A percentile compares a stretch with the other conserved stretches of the same genome.
Evolutionary conservation across 2,329 filamentous ascomycete species (phyloP).

Genomic region (Aspergillus pseudonomiae): DNA sequence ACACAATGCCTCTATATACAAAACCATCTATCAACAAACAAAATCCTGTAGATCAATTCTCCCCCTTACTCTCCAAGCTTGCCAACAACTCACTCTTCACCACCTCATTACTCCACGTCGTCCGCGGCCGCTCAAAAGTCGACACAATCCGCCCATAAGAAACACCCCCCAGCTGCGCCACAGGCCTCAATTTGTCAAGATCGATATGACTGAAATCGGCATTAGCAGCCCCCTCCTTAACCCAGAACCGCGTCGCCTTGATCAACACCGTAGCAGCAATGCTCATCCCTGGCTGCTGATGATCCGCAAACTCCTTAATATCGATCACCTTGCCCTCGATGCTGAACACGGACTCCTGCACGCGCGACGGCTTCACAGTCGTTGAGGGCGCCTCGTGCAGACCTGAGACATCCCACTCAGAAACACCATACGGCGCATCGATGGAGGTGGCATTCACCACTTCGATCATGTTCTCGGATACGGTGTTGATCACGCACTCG

Average conservation of each 20-base stretch:
- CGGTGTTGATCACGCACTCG: constrained; percentile 84
- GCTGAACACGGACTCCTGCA: constrained; percentile 77
- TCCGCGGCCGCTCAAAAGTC: constrained; percentile 68
- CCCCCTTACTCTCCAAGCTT: constrained; percentile 13
- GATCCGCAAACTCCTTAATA: constrained; percentile 73
- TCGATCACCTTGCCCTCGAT: constrained; percentile 77
- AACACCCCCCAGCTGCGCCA: constrained; percentile 81
- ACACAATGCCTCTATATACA: neutral
- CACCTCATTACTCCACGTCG: constrained; percentile 23
- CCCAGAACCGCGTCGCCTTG: constrained; percentile 84
- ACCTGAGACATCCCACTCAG: constrained; percentile 80
- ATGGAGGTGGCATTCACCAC: constrained; percentile 78
- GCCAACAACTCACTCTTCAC: constrained; percentile 22
- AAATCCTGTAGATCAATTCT: neutral
- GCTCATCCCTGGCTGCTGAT: constrained; percentile 68
- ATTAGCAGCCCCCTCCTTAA: constrained; percentile 79
- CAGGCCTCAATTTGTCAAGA: constrained; percentile 72
- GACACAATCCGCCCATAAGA: constrained; percentile 72
- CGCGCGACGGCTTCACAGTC: constrained; percentile 70
- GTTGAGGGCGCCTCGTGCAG: constrained; percentile 68
- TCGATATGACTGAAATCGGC: constrained; percentile 73
- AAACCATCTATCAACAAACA: neutral
- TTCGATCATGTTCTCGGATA: constrained; percentile 80
- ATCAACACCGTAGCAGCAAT: constrained; percentile 72
- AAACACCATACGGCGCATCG: constrained; percentile 73